phyloP scores from a whole-genome alignment of 2,329 filamentous ascomycete genomes.

The Rutstroemia sp. region DNA sequence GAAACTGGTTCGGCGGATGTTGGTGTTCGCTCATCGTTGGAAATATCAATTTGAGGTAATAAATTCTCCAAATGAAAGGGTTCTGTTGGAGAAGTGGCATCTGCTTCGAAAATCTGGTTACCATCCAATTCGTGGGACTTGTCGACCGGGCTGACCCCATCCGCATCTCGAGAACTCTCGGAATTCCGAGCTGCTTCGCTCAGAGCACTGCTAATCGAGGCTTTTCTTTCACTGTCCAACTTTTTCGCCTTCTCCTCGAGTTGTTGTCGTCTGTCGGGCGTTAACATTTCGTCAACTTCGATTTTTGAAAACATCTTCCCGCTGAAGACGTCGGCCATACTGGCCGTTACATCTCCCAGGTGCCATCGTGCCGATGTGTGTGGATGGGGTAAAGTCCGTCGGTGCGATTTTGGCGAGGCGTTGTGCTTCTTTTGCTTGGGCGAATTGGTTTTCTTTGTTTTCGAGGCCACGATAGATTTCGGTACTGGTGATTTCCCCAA shows the following conservation, averaged over 20 bases:
- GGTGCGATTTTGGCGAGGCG: neutral
- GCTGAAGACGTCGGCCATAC: constrained; percentile 49
- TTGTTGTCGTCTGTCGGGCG: constrained; percentile 42
- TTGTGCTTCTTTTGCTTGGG: constrained; percentile 29
- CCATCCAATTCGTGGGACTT: neutral
- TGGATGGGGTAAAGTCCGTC: constrained; percentile 11
- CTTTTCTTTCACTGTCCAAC: constrained; percentile 15
- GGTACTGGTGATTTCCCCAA: constrained; percentile 22
- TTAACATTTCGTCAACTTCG: constrained; percentile 53
- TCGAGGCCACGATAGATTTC: constrained; percentile 31
- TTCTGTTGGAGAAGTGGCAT: constrained; percentile 32
- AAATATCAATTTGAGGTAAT: constrained; percentile 35
- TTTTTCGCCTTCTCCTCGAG: constrained; percentile 19
- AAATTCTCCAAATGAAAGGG: constrained; percentile 44
- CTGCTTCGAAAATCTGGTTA: neutral
- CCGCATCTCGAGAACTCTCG: neutral
- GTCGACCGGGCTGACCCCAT: neutral
- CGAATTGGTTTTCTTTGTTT: constrained; percentile 32
- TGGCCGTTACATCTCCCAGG: constrained; percentile 47
- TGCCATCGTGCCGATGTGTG: constrained; percentile 39
- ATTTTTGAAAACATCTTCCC: constrained; percentile 44
- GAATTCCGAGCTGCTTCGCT: constrained; percentile 5
- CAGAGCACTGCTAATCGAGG: constrained; percentile 14
- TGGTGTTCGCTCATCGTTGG: constrained; percentile 7
- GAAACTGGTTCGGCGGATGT: neutral